phyloP scores from a whole-genome alignment of 2,329 filamentous ascomycete species.

The Pezicula carpinea region DNA sequence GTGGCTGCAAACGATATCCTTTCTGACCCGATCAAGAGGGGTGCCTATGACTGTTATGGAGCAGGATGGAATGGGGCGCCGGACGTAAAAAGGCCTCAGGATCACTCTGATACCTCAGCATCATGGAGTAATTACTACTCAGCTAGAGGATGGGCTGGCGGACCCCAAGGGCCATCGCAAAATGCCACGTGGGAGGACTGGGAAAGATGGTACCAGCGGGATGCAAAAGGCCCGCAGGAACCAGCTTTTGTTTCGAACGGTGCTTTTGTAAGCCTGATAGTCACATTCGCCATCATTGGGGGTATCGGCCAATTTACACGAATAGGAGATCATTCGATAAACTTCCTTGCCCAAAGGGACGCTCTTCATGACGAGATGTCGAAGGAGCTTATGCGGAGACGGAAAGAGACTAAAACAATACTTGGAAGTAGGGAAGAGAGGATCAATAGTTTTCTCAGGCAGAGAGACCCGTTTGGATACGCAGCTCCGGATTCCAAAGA shows the following conservation, averaged over 20 bases:
- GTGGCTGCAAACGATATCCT: conserved; percentile 86
- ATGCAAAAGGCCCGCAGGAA: conserved; percentile 42
- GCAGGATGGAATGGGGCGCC: conserved; percentile 66
- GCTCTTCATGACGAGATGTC: conserved; percentile 63
- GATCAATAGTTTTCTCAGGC: conserved; percentile 72
- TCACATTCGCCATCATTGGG: conserved; percentile 64
- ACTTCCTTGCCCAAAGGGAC: conserved; percentile 62
- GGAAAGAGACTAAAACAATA: conserved; percentile 47
- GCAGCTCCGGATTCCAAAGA: conserved; percentile 28
- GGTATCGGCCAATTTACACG: conserved; percentile 68
- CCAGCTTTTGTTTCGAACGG: conserved; percentile 72
- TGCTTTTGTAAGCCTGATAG: conserved; percentile 69
- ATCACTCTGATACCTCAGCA: conserved; percentile 22
- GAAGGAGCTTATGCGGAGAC: conserved; percentile 51
- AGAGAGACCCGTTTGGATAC: conserved; percentile 49
- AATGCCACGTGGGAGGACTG: conserved; percentile 99
- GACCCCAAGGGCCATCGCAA: conserved; percentile 41
- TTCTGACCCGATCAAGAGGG: conserved; percentile 72
- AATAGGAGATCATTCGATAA: conserved; percentile 56
- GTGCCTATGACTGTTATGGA: conserved; percentile 77
- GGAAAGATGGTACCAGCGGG: conserved; percentile 69
- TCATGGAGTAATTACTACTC: conserved; percentile 13
- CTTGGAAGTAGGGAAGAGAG: conserved; percentile 56
- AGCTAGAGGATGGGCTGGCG: conserved; percentile 21
- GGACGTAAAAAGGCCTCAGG: conserved; percentile 24